These are phyloP conservation scores for Evernia prunastri DNA, from an alignment of 495 filamentous ascomycete genomes.

Conservation along the genomic window DNA sequence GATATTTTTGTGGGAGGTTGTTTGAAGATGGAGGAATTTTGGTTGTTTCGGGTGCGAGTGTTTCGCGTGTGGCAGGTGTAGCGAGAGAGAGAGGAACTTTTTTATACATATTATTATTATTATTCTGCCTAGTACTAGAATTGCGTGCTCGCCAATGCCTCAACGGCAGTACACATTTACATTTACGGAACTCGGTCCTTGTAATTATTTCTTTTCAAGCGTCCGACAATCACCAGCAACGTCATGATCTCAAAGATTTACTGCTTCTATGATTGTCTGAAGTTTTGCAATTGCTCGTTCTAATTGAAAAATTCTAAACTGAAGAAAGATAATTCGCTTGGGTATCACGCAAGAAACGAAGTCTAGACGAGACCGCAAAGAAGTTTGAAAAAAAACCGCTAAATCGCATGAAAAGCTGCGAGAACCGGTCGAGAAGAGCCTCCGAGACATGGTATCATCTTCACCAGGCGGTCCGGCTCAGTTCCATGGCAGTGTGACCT, in stretches of 20 bases:
- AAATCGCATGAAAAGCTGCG: not conserved
- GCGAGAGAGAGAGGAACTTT: no score
- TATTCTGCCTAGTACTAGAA: conserved; percentile 2
- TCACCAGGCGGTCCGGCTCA: not conserved
- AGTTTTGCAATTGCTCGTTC: conserved; percentile 4
- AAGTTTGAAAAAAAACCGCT: not conserved
- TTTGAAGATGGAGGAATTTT: not conserved
- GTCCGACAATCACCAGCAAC: not conserved
- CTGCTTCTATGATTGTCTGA: not conserved
- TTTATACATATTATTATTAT: no score
- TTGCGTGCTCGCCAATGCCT: not conserved
- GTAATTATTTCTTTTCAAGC: no score
- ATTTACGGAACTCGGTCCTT: not conserved
- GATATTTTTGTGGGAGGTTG: not conserved
- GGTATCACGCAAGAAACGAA: conserved; percentile 17
- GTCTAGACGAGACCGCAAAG: conserved; percentile 1
- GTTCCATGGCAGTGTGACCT: not conserved
- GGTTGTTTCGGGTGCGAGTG: not conserved
- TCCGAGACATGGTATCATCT: not conserved
- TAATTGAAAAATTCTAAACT: not conserved
- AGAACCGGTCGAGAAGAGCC: not conserved
- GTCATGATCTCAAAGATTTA: not conserved
- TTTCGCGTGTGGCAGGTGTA: not conserved
- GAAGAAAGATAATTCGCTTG: conserved; percentile 6
- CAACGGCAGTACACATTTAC: not conserved